A percentile compares a stretch with the other conserved stretches of the same genome.
Conservation (phyloP, 352 stramenopile species). For the Pythium scleroteichum region DNA sequence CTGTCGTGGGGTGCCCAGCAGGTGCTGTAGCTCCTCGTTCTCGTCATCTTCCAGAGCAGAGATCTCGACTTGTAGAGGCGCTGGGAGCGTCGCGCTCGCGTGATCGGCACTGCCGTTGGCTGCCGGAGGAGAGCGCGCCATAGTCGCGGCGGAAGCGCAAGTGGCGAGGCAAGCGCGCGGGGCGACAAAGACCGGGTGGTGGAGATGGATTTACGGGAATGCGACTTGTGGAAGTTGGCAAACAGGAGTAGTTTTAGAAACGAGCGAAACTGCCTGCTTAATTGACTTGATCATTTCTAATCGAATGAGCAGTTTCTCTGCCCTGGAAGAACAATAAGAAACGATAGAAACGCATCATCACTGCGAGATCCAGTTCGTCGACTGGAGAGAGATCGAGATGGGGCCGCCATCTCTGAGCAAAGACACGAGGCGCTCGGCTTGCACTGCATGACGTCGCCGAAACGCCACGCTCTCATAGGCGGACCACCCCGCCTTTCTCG, state of each 20-base stretch:
- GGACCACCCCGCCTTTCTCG: too few relatives aligned
- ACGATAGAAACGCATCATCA: conserved; percentile 1
- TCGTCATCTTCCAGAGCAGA: conserved; percentile 3
- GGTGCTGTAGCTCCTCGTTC: conserved; percentile 11
- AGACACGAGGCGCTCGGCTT: too few relatives aligned
- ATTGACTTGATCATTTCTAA: too few relatives aligned
- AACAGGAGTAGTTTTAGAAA: conserved; percentile 4
- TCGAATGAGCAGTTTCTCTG: too few relatives aligned
- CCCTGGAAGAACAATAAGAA: too few relatives aligned
- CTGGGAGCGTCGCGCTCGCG: not conserved
- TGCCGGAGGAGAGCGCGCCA: conserved; percentile 2
- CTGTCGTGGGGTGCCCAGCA: conserved; percentile 17
- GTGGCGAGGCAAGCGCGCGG: not conserved
- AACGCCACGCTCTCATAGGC: too few relatives aligned
- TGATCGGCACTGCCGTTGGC: not conserved
- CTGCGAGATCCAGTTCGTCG: too few relatives aligned
- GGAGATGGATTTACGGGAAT: not conserved
- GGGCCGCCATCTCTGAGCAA: too few relatives aligned
- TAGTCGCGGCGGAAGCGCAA: not conserved
- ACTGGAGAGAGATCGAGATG: too few relatives aligned
- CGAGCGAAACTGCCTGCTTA: not conserved
- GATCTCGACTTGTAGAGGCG: conserved; percentile 17
- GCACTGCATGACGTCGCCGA: too few relatives aligned
- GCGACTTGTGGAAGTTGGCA: not conserved
- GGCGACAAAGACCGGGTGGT: conserved; percentile 1